Percentiles rank a stretch among this genome's conserved stretches.
Evolutionary conservation across 257 asterid genomes (phyloP).

Genomic region (Solanum medicagineum): DNA sequence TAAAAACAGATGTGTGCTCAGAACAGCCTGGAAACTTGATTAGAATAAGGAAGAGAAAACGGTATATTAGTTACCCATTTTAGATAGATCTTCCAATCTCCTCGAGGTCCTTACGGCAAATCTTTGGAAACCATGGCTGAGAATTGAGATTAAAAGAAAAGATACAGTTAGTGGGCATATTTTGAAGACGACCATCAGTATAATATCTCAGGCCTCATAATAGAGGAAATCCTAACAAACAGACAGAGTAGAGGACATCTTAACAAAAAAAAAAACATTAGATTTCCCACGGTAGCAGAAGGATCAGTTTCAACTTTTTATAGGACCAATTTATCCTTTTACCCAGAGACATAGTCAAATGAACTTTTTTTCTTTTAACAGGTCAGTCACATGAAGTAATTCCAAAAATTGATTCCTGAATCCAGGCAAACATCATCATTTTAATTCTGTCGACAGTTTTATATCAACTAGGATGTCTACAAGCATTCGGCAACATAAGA

Average conservation of each 20-base stretch:
- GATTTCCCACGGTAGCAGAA: neutral
- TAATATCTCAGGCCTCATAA: neutral
- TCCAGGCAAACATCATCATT: neutral
- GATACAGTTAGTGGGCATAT: neutral
- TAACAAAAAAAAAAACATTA: neutral
- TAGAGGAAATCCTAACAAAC: neutral
- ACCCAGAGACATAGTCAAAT: neutral
- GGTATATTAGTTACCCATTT: slow-evolving; percentile 20
- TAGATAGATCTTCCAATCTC: slow-evolving; percentile 42
- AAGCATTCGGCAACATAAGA: neutral
- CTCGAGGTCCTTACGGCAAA: slow-evolving; percentile 78
- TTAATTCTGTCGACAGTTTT: neutral
- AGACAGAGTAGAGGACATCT: neutral
- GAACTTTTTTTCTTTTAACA: neutral
- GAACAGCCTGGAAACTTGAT: neutral
- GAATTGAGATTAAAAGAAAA: slow-evolving; percentile 1
- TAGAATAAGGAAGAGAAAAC: neutral
- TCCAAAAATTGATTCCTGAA: neutral
- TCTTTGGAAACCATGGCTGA: slow-evolving; percentile 62
- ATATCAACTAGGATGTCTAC: neutral
- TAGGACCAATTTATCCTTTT: neutral
- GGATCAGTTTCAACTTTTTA: neutral
- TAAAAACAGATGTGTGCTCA: neutral
- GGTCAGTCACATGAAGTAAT: neutral
- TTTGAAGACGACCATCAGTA: neutral